Evolutionary conservation across 1,284 basidiomycete species (phyloP).

Genomic region (Irpex sp.): DNA sequence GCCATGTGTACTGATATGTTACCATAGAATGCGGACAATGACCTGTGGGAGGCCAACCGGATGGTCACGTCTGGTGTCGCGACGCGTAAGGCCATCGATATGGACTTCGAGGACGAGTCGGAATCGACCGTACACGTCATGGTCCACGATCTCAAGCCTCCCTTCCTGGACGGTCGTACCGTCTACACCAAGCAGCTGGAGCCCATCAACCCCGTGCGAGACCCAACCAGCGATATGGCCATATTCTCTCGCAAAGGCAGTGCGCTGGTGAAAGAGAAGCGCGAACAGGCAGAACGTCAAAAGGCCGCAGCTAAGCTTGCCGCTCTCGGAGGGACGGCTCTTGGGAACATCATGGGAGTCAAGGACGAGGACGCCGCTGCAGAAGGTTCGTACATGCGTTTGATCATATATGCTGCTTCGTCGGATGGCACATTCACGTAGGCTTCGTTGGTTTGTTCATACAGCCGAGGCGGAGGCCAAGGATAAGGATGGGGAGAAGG

Average conservation of each 20-base stretch:
- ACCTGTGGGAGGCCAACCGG: conserved; percentile 97
- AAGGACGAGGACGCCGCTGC: conserved; percentile 91
- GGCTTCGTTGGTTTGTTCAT: conserved; percentile 27
- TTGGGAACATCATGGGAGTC: conserved; percentile 98
- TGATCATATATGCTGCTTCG: conserved; percentile 19
- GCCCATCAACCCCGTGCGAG: conserved; percentile 94
- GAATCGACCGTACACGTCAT: conserved; percentile 97
- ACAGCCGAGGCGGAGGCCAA: conserved; percentile 58
- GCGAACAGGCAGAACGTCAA: conserved; percentile 93
- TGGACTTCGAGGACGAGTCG: conserved; percentile 90
- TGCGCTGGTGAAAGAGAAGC: conserved; percentile 88
- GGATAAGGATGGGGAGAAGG: conserved; percentile 32
- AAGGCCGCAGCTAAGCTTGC: conserved; percentile 96
- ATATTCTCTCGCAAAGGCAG: conserved; percentile 96
- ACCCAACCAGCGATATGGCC: conserved; percentile 93
- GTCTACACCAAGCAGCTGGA: conserved; percentile 97
- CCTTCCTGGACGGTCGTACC: conserved; percentile 94
- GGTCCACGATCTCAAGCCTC: conserved; percentile 96
- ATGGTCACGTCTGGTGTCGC: conserved; percentile 95
- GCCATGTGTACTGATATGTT: conserved; percentile 7
- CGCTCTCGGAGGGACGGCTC: conserved; percentile 84
- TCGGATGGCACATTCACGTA: conserved; percentile 77
- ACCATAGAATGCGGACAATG: conserved; percentile 89
- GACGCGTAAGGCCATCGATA: conserved; percentile 80
- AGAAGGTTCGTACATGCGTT: conserved; percentile 56